These are phyloP conservation scores for Podospora australis DNA, from an alignment of 495 filamentous ascomycete genomes.

Conservation along the genomic window DNA sequence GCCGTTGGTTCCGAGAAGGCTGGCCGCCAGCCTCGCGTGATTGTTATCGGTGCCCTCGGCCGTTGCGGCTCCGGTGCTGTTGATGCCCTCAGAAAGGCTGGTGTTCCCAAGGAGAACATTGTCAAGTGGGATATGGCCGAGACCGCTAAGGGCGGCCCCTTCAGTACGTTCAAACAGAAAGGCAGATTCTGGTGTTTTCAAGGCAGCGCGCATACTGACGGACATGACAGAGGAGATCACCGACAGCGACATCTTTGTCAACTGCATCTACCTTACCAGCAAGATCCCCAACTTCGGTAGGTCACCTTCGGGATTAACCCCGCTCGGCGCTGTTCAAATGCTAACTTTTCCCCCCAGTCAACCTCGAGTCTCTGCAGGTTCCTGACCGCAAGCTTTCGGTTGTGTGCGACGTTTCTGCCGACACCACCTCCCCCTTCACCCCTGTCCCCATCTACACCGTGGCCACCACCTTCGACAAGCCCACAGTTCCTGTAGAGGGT, in stretches of 20 bases:
- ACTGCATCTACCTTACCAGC: conserved; percentile 78
- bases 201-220: conserved; percentile 13
- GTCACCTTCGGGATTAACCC: neutral
- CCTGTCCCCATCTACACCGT: conserved; percentile 80
- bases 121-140: conserved; percentile 91
- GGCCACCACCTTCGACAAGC: conserved; percentile 74
- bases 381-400: conserved; percentile 72
- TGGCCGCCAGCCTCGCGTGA: conserved; percentile 45
- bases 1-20: conserved; percentile 64
- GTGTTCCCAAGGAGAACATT: conserved; percentile 66
- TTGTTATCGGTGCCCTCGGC: conserved; percentile 65
- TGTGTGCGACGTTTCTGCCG: conserved; percentile 77
- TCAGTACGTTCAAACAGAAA: conserved; percentile 47
- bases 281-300: conserved; percentile 32
- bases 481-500: conserved; percentile 67
- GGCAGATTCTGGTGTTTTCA: too few relatives aligned
- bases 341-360: conserved; percentile 36
- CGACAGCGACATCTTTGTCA: conserved; percentile 75
- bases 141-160: conserved; percentile 79
- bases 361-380: conserved; percentile 56
- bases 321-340: neutral
- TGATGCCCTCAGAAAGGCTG: conserved; percentile 67
- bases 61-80: conserved; percentile 85
- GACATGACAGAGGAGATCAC: conserved; percentile 59
- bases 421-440: conserved; percentile 48